phyloP scores from a whole-genome alignment of 140 eudicot genomes.

The Senecio squalidus region DNA sequence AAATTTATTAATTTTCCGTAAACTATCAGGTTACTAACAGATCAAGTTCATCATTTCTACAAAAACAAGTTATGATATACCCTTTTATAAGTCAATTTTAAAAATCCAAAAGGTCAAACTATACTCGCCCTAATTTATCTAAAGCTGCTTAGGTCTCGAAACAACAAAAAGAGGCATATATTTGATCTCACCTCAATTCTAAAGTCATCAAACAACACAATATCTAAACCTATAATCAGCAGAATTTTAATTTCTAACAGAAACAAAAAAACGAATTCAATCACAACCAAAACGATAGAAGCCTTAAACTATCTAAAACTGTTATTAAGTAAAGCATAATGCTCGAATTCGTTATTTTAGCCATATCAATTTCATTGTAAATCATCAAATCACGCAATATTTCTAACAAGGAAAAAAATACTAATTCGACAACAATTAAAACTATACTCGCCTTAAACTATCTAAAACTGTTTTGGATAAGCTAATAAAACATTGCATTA shows the following conservation, averaged over 20 bases:
- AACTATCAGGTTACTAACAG: not conserved
- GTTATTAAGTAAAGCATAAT: not conserved
- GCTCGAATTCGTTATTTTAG: not conserved
- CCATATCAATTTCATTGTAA: too few relatives aligned
- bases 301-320: conserved; percentile 4
- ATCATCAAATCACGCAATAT: too few relatives aligned
- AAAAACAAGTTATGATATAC: not conserved
- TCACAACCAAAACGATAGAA: not conserved
- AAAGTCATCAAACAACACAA: conserved; percentile 7
- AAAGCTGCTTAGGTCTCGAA: conserved; percentile 7
- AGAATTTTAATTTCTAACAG: not conserved
- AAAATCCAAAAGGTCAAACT: not conserved
- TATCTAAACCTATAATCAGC: conserved; percentile 7
- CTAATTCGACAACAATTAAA: too few relatives aligned
- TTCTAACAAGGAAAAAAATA: too few relatives aligned
- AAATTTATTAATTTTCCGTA: not conserved
- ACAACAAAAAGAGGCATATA: too few relatives aligned
- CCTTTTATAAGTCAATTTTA: not conserved
- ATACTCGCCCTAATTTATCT: not conserved
- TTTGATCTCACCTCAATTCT: too few relatives aligned
- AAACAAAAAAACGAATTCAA: conserved; percentile 8
- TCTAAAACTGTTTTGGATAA: too few relatives aligned
- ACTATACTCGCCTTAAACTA: too few relatives aligned
- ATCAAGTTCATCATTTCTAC: not conserved
- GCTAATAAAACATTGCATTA: too few relatives aligned